Evolutionary conservation across 2,329 filamentous ascomycete species (phyloP).

Genomic region (Clonostachys byssicola): DNA sequence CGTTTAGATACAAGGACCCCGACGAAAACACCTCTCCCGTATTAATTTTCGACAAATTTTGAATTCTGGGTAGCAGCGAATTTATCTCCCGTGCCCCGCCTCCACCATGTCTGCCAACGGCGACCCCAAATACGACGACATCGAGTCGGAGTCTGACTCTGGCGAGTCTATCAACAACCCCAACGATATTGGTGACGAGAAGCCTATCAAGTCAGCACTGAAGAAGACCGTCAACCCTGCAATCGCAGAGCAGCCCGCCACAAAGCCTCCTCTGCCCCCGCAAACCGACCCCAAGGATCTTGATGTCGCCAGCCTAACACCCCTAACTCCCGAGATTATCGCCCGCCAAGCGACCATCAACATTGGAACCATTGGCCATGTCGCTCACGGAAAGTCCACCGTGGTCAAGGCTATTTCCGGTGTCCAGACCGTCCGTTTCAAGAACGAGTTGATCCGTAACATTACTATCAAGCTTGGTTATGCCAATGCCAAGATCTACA

Average conservation of each 20-base stretch:
- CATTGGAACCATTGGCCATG: conserved; percentile 96
- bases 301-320: conserved; percentile 74
- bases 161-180: conserved; percentile 60
- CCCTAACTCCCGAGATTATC: conserved; percentile 94
- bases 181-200: conserved; percentile 55
- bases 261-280: conserved; percentile 60
- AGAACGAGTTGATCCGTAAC: conserved; percentile 98
- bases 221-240: conserved; percentile 63
- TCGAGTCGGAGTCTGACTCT: conserved; percentile 67
- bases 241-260: conserved; percentile 51
- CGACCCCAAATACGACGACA: conserved; percentile 64
- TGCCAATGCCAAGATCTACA: conserved; percentile 99
- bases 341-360: conserved; percentile 98
- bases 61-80: background rate
- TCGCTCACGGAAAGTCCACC: conserved; percentile 98
- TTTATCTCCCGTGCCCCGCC: conserved; percentile 17
- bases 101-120: conserved; percentile 50
- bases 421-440: conserved; percentile 98
- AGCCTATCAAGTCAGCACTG: conserved; percentile 77
- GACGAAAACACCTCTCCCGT: background rate
- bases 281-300: conserved; percentile 91
- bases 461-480: conserved; percentile 99
- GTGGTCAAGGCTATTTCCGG: conserved; percentile 99
- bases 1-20: conserved; percentile 1
- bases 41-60: background rate